A percentile compares a stretch with the other conserved stretches of the same genome.
Evolutionary conservation across 140 eudicot genomes (phyloP).

Genomic region (Cichorium intybus): DNA sequence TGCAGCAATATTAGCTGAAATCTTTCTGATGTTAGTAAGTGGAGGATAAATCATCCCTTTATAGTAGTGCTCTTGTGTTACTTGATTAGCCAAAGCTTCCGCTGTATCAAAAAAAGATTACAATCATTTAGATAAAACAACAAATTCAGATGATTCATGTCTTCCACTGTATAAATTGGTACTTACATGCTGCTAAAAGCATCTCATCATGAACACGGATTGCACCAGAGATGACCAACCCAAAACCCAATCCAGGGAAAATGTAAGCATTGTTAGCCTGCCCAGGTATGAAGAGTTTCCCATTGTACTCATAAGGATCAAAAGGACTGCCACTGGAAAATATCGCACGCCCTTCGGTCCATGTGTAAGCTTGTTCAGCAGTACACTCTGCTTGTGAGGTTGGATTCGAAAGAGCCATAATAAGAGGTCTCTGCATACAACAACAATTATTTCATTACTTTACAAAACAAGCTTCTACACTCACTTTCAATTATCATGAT

Average conservation of each 20-base stretch:
- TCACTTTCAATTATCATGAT: background rate
- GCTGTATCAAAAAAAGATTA: conserved; percentile 41
- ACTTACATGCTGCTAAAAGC: conserved; percentile 97
- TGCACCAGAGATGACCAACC: conserved; percentile 81
- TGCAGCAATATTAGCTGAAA: conserved; percentile 89
- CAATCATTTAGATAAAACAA: background rate
- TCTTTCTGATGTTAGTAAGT: conserved; percentile 71
- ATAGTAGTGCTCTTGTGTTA: conserved; percentile 67
- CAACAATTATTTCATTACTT: conserved; percentile 1
- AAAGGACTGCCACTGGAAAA: conserved; percentile 98
- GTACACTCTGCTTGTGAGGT: conserved; percentile 98
- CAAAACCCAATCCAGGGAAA: conserved; percentile 93
- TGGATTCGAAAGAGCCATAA: conserved; percentile 95
- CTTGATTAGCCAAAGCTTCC: conserved; percentile 88
- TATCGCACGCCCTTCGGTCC: conserved; percentile 94
- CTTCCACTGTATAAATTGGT: background rate
- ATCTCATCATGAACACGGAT: conserved; percentile 88
- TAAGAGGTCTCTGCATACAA: conserved; percentile 76
- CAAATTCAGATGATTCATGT: background rate
- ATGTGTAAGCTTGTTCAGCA: conserved; percentile 93
- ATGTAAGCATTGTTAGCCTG: conserved; percentile 96
- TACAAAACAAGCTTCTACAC: background rate
- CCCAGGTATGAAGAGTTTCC: conserved; percentile 78
- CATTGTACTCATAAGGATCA: conserved; percentile 73
- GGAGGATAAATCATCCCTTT: conserved; percentile 95